Evolutionary conservation across 1,139 yeast genomes (phyloP), one percentile per base, ranked within the genome.

Genomic region (Blastobotrys ciferrii): DNA sequence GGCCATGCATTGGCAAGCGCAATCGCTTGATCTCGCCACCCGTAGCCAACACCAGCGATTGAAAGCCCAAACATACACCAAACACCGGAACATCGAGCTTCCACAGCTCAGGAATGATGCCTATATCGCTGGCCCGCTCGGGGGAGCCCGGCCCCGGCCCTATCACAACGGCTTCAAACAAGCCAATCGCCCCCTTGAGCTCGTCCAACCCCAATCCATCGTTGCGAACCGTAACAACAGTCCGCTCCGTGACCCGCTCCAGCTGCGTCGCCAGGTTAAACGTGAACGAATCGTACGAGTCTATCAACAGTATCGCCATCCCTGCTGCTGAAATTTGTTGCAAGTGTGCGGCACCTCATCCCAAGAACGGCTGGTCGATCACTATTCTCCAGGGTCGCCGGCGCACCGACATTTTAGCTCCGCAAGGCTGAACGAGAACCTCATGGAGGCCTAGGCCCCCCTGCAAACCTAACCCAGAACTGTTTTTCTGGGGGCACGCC

Each of bases 101-200:
- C 69, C 72, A 77, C 18, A 87, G 58, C 61, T 75, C 73, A 3
- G 80, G 78, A n/a, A 89, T 77, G 4, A 89, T 75, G 0, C 97
- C 98, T 19, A 86, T 80, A 62, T 91, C 98, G 1, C 64, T 54
- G 0, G 74, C 64, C 38, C 71, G 75, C 2, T 70, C 69, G 0
- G 98, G 98, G 58, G 86, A 81, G 0, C 99, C 99, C 0, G 99
- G 99, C 0, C 99, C 99, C 0, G 99, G 99, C 0, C 98, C 98
- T 12, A 92, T 76, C 0, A 92, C 82, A 3, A 94, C 75, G 43
- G 88, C 89, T 50, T 85, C 87, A 58, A 88, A 84, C n/a, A 71
- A 63, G 1, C 70, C 64, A 31, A 71, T 64, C 1, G 51, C 54
- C 1, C 47, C 45, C 36, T 81, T 46, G 41, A 82, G 70, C 30